phyloP scores from a whole-genome alignment of 129 eudicot genomes.

The Lonicera japonica region DNA sequence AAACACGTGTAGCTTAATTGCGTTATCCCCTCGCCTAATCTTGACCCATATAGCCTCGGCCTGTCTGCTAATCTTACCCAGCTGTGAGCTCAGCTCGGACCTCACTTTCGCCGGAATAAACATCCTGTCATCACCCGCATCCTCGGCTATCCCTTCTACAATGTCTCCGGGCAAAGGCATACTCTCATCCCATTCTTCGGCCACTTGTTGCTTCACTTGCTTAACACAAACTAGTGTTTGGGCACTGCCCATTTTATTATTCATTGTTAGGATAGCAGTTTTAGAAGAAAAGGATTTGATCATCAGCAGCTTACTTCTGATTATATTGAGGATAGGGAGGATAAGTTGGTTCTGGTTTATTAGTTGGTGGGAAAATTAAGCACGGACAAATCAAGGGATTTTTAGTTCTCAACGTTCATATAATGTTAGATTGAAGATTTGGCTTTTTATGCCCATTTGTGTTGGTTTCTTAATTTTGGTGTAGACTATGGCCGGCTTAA shows the following conservation, averaged over 20 bases:
- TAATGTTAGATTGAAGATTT: too few relatives aligned
- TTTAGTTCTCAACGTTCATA: constrained; percentile 15
- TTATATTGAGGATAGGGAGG: too few relatives aligned
- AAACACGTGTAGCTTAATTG: constrained; percentile 30
- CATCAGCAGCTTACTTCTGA: background rate
- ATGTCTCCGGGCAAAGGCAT: constrained; percentile 66
- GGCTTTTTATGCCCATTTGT: too few relatives aligned
- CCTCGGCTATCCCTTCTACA: constrained; percentile 46
- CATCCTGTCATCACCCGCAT: constrained; percentile 16
- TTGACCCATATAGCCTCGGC: constrained; percentile 38
- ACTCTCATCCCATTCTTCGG: constrained; percentile 50
- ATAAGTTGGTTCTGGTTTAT: too few relatives aligned
- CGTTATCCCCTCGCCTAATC: constrained; percentile 40
- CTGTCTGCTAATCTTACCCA: constrained; percentile 28
- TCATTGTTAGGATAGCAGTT: constrained; percentile 10
- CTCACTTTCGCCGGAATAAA: constrained; percentile 38
- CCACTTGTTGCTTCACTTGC: constrained; percentile 37
- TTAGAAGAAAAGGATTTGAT: background rate
- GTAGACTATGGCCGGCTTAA: too few relatives aligned
- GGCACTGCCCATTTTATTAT: constrained; percentile 12
- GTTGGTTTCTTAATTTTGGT: too few relatives aligned
- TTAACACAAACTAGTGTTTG: constrained; percentile 45
- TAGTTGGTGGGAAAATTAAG: too few relatives aligned
- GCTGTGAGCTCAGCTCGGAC: constrained; percentile 36
- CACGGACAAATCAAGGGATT: constrained; percentile 30